phyloP scores from a whole-genome alignment of 2,329 filamentous ascomycete genomes.

The Sarocladiaceae sp. region DNA sequence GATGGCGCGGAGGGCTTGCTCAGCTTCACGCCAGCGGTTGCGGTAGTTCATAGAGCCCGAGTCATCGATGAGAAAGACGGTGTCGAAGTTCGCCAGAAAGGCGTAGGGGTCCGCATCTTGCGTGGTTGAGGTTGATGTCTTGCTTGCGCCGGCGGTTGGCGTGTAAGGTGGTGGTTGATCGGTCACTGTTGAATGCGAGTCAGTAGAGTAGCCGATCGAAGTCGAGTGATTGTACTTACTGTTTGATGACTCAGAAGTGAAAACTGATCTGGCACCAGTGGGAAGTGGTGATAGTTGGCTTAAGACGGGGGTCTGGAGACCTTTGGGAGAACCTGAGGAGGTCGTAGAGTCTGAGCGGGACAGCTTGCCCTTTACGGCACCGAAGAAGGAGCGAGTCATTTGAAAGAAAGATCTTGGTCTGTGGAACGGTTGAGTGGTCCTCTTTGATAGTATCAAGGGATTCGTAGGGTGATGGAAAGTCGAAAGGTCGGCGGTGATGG shows the following conservation, averaged over 20 bases:
- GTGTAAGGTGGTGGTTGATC: constrained; percentile 32
- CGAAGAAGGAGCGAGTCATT: constrained; percentile 23
- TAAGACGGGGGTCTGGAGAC: constrained; percentile 14
- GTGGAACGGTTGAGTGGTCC: not conserved
- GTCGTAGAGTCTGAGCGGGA: constrained; percentile 14
- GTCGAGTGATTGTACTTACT: too few relatives aligned
- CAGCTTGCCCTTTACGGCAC: constrained; percentile 28
- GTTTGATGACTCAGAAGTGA: not conserved
- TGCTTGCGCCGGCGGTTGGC: not conserved
- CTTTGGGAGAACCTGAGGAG: not conserved
- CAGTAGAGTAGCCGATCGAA: too few relatives aligned
- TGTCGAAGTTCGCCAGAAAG: constrained; percentile 77
- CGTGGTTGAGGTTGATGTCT: constrained; percentile 25
- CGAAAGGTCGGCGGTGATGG: too few relatives aligned
- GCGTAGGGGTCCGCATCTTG: constrained; percentile 60
- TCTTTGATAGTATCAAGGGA: not conserved
- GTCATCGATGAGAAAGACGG: constrained; percentile 86
- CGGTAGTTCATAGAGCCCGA: constrained; percentile 74
- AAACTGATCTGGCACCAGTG: not conserved
- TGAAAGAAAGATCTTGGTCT: constrained; percentile 4
- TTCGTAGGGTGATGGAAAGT: too few relatives aligned
- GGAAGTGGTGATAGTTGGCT: constrained; percentile 11
- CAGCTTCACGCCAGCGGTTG: constrained; percentile 68
- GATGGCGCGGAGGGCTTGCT: constrained; percentile 63
- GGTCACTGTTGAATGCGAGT: constrained; percentile 12